Base-by-base conservation (phyloP, 2,329 filamentous ascomycete genomes). In the Apiospora malaysiana region DNA sequence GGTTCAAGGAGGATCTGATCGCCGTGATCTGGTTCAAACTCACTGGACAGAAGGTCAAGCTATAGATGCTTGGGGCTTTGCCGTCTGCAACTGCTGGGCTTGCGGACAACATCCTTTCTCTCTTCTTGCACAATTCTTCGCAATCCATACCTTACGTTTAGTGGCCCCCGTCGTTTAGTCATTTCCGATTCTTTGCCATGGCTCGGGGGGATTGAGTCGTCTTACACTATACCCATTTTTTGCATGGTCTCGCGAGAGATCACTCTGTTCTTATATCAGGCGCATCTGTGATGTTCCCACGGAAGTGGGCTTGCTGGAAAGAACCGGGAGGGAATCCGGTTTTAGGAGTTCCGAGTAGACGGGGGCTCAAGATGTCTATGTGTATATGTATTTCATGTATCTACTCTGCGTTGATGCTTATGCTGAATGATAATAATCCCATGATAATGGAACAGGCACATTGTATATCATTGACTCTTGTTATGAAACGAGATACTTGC, bases 1-100 rank as follows among this genome's bases (percentile, higher is more conserved):
- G 84, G 37, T 92, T 92, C 82, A 92, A 92, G 85, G 90, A 92
- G 79, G 90, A 92, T 73, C 78, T 91, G 23, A 77, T 92, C 21
- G 88, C 89, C 42, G 83, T 87, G 65, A 80, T 89, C 71, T 91
- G 89, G 88, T 89, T 84, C 79, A 91, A 91, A 81, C 77, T 92
- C 65, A 91, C 89, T 0, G 90, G 90, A 42, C 83, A 88, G 72
- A 86, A 85, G 77, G 86, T 90, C 77, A 89, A 88, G 82, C 81
- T 90, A 66, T 89, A 81, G 67, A 37, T 9, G 65, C 25, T 46
- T 37, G 14, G 42, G 42, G 12, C 12, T 45, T 63, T 63, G 27
- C 32, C 37, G 56, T 40, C 32, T 37, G 56, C 32, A 40, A n/a
- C 56, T 12, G 32, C 56, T n/a, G 18, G 21, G 4, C 27, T 63